Percentiles rank a stretch among this genome's conserved stretches.
Evolutionary conservation across 768 basidiomycete species (phyloP).

Genomic region (Psilocybe cyanescens): DNA sequence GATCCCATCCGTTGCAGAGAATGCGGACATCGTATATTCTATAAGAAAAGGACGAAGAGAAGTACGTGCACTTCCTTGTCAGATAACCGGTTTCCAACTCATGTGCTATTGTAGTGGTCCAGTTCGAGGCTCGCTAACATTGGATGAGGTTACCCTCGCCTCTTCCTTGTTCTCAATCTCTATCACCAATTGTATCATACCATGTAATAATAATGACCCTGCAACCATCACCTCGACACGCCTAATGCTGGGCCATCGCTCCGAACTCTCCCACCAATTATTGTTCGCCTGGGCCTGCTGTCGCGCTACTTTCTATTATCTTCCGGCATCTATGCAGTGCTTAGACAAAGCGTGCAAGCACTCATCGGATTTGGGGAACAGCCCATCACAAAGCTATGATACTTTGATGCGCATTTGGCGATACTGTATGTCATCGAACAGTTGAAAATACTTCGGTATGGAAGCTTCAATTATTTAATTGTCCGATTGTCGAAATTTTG

Average conservation of each 20-base stretch:
- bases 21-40: conserved; percentile 98
- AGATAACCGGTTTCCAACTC: conserved; percentile 7
- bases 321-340: background rate
- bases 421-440: too few species aligned
- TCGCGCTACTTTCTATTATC: background rate
- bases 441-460: too few species aligned
- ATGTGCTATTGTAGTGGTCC: conserved; percentile 59
- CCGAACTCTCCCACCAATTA: conserved; percentile 5
- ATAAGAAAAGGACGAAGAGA: conserved; percentile 93
- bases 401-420: too few species aligned
- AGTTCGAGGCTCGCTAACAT: conserved; percentile 79
- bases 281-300: background rate
- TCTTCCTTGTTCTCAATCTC: background rate
- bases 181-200: conserved; percentile 13
- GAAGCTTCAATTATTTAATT: too few species aligned
- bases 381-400: background rate
- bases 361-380: too few species aligned
- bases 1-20: conserved; percentile 96
- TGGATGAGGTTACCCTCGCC: background rate
- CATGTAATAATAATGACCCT: conserved; percentile 5
- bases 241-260: background rate
- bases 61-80: conserved; percentile 58
- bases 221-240: background rate
- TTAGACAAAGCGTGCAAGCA: background rate
- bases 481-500: too few species aligned